Evolutionary conservation across 1,139 yeast species (phyloP).

Genomic region (Zygotorulaspora mrakii): DNA sequence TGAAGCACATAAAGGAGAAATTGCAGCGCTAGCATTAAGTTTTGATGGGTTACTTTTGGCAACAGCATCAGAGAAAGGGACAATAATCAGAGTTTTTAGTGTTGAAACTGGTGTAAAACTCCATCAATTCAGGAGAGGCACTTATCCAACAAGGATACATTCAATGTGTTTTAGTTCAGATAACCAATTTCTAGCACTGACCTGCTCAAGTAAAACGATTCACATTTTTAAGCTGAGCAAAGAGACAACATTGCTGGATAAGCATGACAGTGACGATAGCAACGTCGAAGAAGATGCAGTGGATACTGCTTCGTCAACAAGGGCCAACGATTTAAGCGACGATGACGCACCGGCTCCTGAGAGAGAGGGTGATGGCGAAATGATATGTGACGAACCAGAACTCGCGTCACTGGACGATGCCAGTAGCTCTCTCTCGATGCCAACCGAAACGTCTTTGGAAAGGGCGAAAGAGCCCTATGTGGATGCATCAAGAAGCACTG

Average conservation of each 20-base stretch:
- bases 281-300: constrained; percentile 36
- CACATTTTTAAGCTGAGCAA: constrained; percentile 70
- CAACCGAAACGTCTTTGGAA: constrained; percentile 39
- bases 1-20: constrained; percentile 86
- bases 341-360: constrained; percentile 29
- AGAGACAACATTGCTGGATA: constrained; percentile 12
- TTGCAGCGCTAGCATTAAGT: constrained; percentile 76
- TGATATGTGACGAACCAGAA: no score
- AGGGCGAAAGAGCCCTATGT: constrained; percentile 56
- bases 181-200: constrained; percentile 71
- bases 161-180: constrained; percentile 77
- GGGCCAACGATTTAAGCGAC: constrained; percentile 28
- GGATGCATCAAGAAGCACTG: constrained; percentile 65
- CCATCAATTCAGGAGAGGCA: constrained; percentile 89
- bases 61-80: constrained; percentile 94
- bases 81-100: constrained; percentile 83
- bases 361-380: constrained; percentile 9
- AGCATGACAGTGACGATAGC: constrained; percentile 29
- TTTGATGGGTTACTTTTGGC: constrained; percentile 81
- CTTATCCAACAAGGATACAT: constrained; percentile 86
- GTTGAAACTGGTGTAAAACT: constrained; percentile 78
- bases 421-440: constrained; percentile 29
- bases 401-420: constrained; percentile 34
- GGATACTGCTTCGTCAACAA: constrained; percentile 21
- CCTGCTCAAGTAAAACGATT: constrained; percentile 89